Evolutionary conservation across 495 filamentous ascomycete genomes (phyloP), one percentile per base, ranked within the genome.

Genomic region (Mytilinidion resinicola): DNA sequence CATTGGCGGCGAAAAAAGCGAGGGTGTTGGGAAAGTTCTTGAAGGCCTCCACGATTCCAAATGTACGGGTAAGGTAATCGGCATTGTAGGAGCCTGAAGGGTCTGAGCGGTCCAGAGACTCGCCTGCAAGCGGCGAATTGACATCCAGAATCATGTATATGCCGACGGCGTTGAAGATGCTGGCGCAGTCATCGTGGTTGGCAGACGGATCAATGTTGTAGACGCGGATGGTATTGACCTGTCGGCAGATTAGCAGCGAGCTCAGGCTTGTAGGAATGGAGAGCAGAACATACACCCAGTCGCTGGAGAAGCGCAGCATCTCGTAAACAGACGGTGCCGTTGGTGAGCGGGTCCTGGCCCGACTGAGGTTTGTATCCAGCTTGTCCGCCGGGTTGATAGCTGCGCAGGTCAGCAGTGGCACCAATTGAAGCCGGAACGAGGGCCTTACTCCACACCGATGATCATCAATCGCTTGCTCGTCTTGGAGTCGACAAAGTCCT

Each of bases 1-100:
- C 92, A 73, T 97, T 97, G 48, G 88, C 92, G 38, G 88, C 82
- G 72, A 96, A 95, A 80, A 96, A 96, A 50, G 81, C 87, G n/a
- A 96, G 76, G 2, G 85, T 83, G 74, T 97, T 97, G 59, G 90
- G 89, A 72, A 89, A 97, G 71, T 80, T 79, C 77, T 91, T 92
- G 85, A 97, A 97, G 34, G 87, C 88, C 76, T 97, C 92, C 30
- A 96, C 89, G 41, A 97, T 79, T 66, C 84, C 85, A 72, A 96
- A 96, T 58, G 89, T 88, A 66, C 90, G 85, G 64, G 84, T 81
- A 59, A 95, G 80, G 71, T 97, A 97, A 35, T 67, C 73, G 39
- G 74, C 73, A 66, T 83, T 83, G 78, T 96, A 97, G 56, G 82
- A 86, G 53, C 77, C 76, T 60, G 64, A 67, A 15, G 92, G 89